Conservation (phyloP, 352 stramenopile genomes). For the Globisporangium paddicum region DNA sequence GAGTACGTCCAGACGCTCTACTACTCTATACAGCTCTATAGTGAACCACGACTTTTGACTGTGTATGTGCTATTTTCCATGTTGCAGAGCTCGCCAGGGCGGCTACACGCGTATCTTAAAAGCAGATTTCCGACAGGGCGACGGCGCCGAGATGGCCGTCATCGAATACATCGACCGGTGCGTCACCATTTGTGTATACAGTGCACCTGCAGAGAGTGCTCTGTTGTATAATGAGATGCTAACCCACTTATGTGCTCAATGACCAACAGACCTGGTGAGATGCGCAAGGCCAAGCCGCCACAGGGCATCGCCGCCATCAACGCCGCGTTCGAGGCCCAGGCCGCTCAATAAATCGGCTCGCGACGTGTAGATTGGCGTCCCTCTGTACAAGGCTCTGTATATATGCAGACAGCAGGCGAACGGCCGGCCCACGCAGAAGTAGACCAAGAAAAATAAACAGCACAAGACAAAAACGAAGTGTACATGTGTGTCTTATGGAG, state of each 20-base stretch:
- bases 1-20: conserved; percentile 39
- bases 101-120: conserved; percentile 98
- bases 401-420: not conserved
- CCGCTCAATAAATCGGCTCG: not conserved
- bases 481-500: not conserved
- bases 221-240: not conserved
- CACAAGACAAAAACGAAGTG: not conserved
- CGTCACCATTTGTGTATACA: not conserved
- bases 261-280: conserved; percentile 62
- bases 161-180: conserved; percentile 98
- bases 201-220: not conserved
- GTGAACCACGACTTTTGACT: not conserved
- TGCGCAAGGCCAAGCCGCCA: conserved; percentile 70
- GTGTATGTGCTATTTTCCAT: not conserved
- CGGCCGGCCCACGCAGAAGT: too few relatives aligned
- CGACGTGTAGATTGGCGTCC: not conserved
- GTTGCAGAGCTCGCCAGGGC: conserved; percentile 52
- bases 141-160: conserved; percentile 96
- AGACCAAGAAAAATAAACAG: not conserved
- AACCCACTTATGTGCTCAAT: conserved; percentile 6
- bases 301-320: conserved; percentile 52
- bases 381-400: not conserved
- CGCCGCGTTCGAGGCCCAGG: conserved; percentile 38
- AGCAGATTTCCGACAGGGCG: conserved; percentile 87
- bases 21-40: not conserved